Evolutionary conservation across 129 eudicot genomes (phyloP), one percentile per base, ranked within the genome.

Genomic region (Kitagawia praeruptora): DNA sequence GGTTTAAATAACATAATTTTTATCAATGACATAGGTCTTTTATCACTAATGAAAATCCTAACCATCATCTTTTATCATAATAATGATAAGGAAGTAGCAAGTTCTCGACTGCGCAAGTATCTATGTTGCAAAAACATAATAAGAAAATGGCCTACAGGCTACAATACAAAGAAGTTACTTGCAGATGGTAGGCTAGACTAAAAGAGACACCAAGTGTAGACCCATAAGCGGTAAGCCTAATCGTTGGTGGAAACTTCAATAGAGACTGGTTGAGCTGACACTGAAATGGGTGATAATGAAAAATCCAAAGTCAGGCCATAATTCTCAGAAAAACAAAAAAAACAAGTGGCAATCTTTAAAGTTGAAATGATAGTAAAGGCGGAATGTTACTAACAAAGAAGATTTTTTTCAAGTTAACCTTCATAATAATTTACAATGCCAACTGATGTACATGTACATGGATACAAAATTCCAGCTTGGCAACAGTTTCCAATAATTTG

Each of bases 341-440:
- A 95, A 91, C 31, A 58, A 1, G 13, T 6, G 31, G 31, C 27
- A 58, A 6, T 13, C 27, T 58, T 2, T 6, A 58, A 58, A 58
- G 67, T 58, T 25, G 9, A 0, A 58, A 58, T 13, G 67, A 58
- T 23, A 58, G 31, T 58, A 9, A 25, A 58, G 3, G 3, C 13
- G 0, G 12, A 7, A 58, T 4, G n/a, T n/a, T n/a, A n/a, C n/a
- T n/a, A n/a, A n/a, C n/a, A n/a, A n/a, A n/a, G n/a, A n/a, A n/a
- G n/a, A n/a, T n/a, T n/a, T n/a, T n/a, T n/a, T n/a, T n/a, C n/a
- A n/a, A n/a, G n/a, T n/a, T n/a, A n/a, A n/a, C n/a, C n/a, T n/a
- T n/a, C n/a, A n/a, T n/a, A n/a, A n/a, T n/a, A n/a, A n/a, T n/a
- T n/a, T n/a, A n/a, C n/a, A n/a, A n/a, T n/a, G n/a, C n/a, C n/a